phyloP scores from a whole-genome alignment of 495 filamentous ascomycete genomes.

The Daldinia vernicosa region DNA sequence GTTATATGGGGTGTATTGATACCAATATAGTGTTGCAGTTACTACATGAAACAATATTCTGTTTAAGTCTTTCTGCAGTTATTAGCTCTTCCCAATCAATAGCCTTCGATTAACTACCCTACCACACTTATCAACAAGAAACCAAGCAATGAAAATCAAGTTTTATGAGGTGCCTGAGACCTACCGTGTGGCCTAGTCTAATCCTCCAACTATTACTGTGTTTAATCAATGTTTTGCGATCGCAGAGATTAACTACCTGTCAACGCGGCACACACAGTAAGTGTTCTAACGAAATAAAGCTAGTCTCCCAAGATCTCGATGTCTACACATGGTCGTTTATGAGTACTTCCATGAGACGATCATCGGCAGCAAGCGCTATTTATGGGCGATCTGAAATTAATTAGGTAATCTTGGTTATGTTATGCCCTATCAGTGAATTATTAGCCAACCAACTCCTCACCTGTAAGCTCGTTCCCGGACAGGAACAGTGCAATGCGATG shows the following conservation, averaged over 20 bases:
- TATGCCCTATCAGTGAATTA: not conserved
- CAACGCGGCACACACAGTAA: not conserved
- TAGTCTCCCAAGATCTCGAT: not conserved
- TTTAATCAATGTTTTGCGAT: not conserved
- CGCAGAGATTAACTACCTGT: not conserved
- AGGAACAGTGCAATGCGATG: constrained; percentile 2
- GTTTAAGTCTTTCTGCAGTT: not conserved
- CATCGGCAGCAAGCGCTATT: not conserved
- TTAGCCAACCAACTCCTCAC: not conserved
- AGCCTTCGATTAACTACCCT: not conserved
- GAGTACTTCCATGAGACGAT: not conserved
- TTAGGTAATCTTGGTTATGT: constrained; percentile 1
- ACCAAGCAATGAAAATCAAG: not conserved
- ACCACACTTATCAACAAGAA: not conserved
- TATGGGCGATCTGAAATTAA: not conserved
- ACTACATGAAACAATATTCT: not conserved
- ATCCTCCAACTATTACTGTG: not conserved
- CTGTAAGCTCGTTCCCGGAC: not conserved
- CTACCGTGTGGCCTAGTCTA: not conserved
- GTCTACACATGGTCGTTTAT: not conserved
- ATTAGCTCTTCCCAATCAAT: not conserved
- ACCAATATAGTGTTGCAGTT: not conserved
- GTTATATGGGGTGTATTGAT: not conserved
- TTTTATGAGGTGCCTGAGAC: not conserved
- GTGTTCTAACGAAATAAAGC: not conserved